A percentile compares a stretch with the other conserved stretches of the same genome.
Conservation (phyloP, 192 early-diverging fungal species). For the Chytriomyces sp. region DNA sequence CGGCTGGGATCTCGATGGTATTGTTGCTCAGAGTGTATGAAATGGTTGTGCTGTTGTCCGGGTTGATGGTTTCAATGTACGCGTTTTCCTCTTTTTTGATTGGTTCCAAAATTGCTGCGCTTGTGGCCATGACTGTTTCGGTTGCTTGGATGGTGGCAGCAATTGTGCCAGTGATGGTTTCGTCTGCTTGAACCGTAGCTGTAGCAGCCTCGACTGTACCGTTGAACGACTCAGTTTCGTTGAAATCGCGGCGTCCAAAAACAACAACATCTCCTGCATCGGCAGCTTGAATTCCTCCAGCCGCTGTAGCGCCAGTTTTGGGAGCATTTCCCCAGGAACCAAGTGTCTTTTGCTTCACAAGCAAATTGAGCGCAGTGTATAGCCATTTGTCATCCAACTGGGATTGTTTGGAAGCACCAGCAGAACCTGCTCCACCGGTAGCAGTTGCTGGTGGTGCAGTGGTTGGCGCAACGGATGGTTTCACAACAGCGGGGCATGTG, state of each 20-base stretch:
- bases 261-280: background rate
- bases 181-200: background rate
- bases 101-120: background rate
- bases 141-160: background rate
- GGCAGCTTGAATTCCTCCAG: background rate
- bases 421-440: background rate
- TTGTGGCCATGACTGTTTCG: background rate
- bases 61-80: conserved; percentile 1
- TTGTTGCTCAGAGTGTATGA: conserved; percentile 17
- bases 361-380: background rate
- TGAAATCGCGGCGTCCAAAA: background rate
- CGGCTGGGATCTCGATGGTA: conserved; percentile 14
- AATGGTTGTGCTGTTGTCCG: conserved; percentile 6
- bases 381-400: background rate
- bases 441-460: background rate
- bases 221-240: background rate
- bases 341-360: background rate
- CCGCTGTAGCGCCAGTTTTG: background rate
- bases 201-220: background rate
- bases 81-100: no score
- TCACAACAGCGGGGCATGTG: conserved; percentile 8
- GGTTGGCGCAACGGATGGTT: background rate
- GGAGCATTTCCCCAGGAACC: background rate
- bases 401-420: background rate
- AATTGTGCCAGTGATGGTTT: background rate